Evolutionary conservation across 2,329 filamentous ascomycete genomes (phyloP), one percentile per base, ranked within the genome.

Genomic region (Calonectria henricotiae): DNA sequence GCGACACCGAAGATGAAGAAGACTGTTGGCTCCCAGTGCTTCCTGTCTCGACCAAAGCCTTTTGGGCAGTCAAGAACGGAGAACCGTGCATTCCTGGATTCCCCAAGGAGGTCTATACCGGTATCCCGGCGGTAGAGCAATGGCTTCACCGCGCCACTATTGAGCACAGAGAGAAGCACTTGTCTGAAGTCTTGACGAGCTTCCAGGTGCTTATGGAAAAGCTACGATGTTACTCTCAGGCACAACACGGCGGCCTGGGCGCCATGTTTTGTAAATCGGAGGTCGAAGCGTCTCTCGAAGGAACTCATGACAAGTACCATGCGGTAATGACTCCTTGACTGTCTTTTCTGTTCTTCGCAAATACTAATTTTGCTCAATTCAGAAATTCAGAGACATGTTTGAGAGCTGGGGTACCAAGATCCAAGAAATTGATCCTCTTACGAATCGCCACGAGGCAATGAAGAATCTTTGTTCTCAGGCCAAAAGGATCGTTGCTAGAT

Each of bases 81-180:
- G 13, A 23, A 0, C 1, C 4, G 7, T 9, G 20, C 1, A 23
- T 61, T 5, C 0, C 4, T 0, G 67, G 73, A 0, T 74, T 66
- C 13, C 63, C 63, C 0, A n/a, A 0, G 2, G 4, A 25, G 4
- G 11, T 1, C 0, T 68, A 15, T 9, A 75, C 72, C 0, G 73
- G 73, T 0, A 27, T 75, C 1, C 71, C 72, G 3, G 70, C 70
- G 0, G 70, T 30, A 0, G 30, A 69, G 35, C 32, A 63, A 3
- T 74, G 73, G 73, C 9, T 74, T 0, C 65, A 66, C 4, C 0
- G 2, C 2, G 65, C 71, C 0, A 69, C 62, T 0, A 1, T 58
- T 3, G n/a, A 5, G 0, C 66, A 62, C 5, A 64, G 71, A 0
- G 73, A 73, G 49, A 73, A 55, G 25, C 71, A 72, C 20, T 66